Conservation (phyloP, 1,284 basidiomycete species). For the Fomitiporia mediterranea region DNA sequence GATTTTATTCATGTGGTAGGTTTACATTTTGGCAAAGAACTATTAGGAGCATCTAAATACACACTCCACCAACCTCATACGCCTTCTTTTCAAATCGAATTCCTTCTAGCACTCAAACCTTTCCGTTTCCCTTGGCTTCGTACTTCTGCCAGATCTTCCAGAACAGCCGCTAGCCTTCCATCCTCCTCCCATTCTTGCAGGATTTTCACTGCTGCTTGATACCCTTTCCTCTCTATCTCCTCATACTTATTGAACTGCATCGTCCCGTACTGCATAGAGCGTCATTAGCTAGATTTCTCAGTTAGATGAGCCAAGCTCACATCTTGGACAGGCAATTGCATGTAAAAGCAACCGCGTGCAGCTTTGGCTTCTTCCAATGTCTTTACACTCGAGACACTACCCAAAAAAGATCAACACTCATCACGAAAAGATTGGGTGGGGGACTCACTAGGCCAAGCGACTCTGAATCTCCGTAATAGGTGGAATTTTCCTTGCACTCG, state of each 20-base stretch:
- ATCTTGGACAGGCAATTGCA: constrained; percentile 93
- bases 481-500: constrained; percentile 75
- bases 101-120: constrained; percentile 70
- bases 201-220: constrained; percentile 68
- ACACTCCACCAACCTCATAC: no score
- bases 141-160: constrained; percentile 52
- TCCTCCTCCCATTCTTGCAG: constrained; percentile 80
- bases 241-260: constrained; percentile 79
- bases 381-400: constrained; percentile 90
- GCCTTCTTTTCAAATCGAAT: constrained; percentile 49
- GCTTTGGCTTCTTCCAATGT: constrained; percentile 93
- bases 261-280: constrained; percentile 58
- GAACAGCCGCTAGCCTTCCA: constrained; percentile 70
- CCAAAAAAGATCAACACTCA: constrained; percentile 1
- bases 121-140: constrained; percentile 50
- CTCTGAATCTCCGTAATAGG: constrained; percentile 96
- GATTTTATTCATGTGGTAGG: neutral
- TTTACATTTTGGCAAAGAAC: no score
- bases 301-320: constrained; percentile 34
- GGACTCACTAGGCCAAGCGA: constrained; percentile 85
- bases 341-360: constrained; percentile 84
- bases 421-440: constrained; percentile 3
- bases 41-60: no score
- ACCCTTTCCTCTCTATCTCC: constrained; percentile 82
- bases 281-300: constrained; percentile 24